phyloP scores from a whole-genome alignment of 768 basidiomycete genomes.

The Hygrocybe coccinea region DNA sequence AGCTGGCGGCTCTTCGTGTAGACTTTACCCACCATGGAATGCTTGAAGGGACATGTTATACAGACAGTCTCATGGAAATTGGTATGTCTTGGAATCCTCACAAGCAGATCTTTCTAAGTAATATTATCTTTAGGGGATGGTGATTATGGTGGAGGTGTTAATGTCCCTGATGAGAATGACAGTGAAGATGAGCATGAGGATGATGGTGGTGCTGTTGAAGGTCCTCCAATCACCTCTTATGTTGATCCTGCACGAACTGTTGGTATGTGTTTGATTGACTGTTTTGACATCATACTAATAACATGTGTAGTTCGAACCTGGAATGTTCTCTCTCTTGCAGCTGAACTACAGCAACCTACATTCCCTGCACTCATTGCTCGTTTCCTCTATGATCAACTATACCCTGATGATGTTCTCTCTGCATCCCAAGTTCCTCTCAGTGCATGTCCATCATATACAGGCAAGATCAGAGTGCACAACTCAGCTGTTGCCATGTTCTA shows the following conservation, averaged over 20 bases:
- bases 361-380: constrained; percentile 20
- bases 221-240: background rate
- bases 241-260: constrained; percentile 3
- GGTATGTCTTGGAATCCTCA: background rate
- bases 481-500: constrained; percentile 18
- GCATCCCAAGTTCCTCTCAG: background rate
- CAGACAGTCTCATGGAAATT: background rate
- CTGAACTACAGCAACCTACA: constrained; percentile 7
- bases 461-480: constrained; percentile 5
- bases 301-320: constrained; percentile 1
- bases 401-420: background rate
- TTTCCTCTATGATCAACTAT: constrained; percentile 23
- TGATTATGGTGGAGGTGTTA: background rate
- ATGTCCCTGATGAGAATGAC: background rate
- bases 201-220: constrained; percentile 2
- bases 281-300: background rate
- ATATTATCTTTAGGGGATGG: background rate
- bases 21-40: constrained; percentile 17
- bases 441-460: background rate
- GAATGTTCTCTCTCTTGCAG: background rate
- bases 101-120: background rate
- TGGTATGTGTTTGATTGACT: background rate
- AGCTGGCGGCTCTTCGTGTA: constrained; percentile 19
- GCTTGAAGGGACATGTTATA: constrained; percentile 6
- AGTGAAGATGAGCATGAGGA: background rate